Evolutionary conservation across 108 stramenopile species (phyloP).

Genomic region (Aurantiochytrium sp.): DNA sequence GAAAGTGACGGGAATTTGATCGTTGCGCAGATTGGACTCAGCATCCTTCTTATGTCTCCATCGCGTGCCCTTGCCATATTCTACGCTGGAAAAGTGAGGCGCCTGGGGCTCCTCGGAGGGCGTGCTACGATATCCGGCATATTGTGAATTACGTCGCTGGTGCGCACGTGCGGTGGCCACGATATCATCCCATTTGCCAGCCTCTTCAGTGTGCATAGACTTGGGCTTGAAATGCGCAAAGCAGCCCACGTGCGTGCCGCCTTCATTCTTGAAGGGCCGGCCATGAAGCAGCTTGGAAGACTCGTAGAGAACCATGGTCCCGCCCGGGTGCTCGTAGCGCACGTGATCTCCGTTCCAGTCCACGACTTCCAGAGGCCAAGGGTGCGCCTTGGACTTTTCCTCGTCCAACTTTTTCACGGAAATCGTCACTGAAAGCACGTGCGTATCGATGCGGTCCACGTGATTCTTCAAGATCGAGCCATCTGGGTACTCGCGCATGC

Average conservation of each 20-base stretch:
- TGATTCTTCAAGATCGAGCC: background rate
- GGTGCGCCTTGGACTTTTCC: background rate
- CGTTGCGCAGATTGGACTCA: background rate
- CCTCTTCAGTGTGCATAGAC: background rate
- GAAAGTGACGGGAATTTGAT: background rate
- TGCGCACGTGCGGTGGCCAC: background rate
- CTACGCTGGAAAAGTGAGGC: background rate
- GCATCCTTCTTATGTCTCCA: background rate
- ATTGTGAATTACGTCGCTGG: background rate
- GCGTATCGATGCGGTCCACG: constrained; percentile 5
- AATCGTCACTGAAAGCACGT: background rate
- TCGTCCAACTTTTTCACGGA: background rate
- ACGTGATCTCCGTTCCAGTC: background rate
- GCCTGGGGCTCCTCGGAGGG: background rate
- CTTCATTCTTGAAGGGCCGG: background rate
- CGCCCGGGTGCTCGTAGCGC: constrained; percentile 13
- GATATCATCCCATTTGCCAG: background rate
- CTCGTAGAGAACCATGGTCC: constrained; percentile 17
- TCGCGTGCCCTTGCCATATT: background rate
- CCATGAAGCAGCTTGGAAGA: background rate
- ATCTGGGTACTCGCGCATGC: constrained; percentile 1
- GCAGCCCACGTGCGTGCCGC: constrained; percentile 3
- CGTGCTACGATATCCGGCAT: background rate
- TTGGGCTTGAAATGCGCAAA: constrained; percentile 14
- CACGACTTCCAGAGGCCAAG: background rate